These are phyloP conservation scores for Pisolithus sp. DNA, from an alignment of 768 basidiomycete species.

Conservation along the genomic window DNA sequence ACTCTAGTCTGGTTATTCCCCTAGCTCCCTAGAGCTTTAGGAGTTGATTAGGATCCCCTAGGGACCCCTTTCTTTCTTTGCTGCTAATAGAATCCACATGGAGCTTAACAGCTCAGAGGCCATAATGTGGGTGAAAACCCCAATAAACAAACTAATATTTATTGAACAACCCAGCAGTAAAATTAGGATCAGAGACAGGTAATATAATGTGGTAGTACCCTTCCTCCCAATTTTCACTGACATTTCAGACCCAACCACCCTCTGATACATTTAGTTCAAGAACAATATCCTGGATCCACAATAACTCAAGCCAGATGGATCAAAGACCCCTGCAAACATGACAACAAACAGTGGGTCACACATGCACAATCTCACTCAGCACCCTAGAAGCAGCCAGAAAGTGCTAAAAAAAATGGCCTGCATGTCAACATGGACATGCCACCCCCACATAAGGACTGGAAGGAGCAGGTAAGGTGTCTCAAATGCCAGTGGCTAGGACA, in stretches of 20 bases:
- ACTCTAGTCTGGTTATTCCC: too few relatives aligned
- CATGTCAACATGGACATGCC: slow-evolving; percentile 10
- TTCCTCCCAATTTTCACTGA: slow-evolving; percentile 17
- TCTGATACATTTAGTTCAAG: slow-evolving; percentile 9
- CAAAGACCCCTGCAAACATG: slow-evolving; percentile 14
- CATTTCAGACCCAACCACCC: background rate
- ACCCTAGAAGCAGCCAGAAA: slow-evolving; percentile 16
- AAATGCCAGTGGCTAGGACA: slow-evolving; percentile 5
- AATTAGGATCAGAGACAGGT: background rate
- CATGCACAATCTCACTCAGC: slow-evolving; percentile 16
- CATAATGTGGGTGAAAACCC: slow-evolving; percentile 12
- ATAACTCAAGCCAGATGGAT: slow-evolving; percentile 20
- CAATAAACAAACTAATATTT: slow-evolving; percentile 2
- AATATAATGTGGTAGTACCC: slow-evolving; percentile 11
- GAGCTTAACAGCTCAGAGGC: slow-evolving; percentile 7
- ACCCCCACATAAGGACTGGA: slow-evolving; percentile 5
- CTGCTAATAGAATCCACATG: too few relatives aligned
- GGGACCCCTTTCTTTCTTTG: too few relatives aligned
- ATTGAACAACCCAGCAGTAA: background rate
- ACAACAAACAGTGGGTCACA: slow-evolving; percentile 12
- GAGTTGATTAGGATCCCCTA: too few relatives aligned
- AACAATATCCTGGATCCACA: slow-evolving; percentile 2
- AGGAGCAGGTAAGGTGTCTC: background rate
- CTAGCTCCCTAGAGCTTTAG: too few relatives aligned
- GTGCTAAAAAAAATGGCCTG: slow-evolving; percentile 14